Evolutionary conservation across 495 filamentous ascomycete genomes (phyloP).

Genomic region (Talaromyces ruber): DNA sequence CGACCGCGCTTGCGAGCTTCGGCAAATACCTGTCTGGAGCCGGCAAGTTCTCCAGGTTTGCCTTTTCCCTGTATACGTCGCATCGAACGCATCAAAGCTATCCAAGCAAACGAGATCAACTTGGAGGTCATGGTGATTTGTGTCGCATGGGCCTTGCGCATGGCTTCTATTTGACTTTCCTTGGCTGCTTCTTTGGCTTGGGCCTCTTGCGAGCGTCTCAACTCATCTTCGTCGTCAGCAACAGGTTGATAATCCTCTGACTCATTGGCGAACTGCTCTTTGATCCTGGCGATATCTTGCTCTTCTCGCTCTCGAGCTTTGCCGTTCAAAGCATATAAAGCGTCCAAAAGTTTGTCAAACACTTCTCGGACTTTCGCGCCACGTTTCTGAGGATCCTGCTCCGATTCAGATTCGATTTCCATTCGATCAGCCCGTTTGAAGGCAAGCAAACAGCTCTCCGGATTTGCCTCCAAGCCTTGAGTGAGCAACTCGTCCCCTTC

Average conservation of each 20-base stretch:
- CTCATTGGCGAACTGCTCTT: slow-evolving; percentile 43
- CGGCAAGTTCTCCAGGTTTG: slow-evolving; percentile 57
- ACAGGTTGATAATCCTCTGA: slow-evolving; percentile 35
- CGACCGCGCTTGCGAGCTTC: slow-evolving; percentile 80
- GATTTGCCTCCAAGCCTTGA: slow-evolving; percentile 79
- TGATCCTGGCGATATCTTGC: slow-evolving; percentile 59
- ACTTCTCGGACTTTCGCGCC: slow-evolving; percentile 70
- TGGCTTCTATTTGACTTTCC: slow-evolving; percentile 57
- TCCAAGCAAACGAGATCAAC: slow-evolving; percentile 85
- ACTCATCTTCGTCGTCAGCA: slow-evolving; percentile 58
- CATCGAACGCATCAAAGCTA: slow-evolving; percentile 87
- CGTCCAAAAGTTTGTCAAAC: slow-evolving; percentile 74
- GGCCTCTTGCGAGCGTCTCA: slow-evolving; percentile 46
- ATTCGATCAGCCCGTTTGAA: slow-evolving; percentile 83
- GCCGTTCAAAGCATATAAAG: slow-evolving; percentile 70
- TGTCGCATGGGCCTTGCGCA: slow-evolving; percentile 59
- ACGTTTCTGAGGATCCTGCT: slow-evolving; percentile 59
- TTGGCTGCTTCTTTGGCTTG: slow-evolving; percentile 46
- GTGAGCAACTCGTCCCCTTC: slow-evolving; percentile 72
- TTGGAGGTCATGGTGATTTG: slow-evolving; percentile 67
- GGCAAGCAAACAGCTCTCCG: slow-evolving; percentile 82
- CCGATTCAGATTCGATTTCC: slow-evolving; percentile 60
- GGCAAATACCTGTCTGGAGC: slow-evolving; percentile 75
- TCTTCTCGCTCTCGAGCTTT: slow-evolving; percentile 66
- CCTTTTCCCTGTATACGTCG: slow-evolving; percentile 92